Evolutionary conservation across 805 yeast genomes (phyloP).

Genomic region (Danielia reshetovae): DNA sequence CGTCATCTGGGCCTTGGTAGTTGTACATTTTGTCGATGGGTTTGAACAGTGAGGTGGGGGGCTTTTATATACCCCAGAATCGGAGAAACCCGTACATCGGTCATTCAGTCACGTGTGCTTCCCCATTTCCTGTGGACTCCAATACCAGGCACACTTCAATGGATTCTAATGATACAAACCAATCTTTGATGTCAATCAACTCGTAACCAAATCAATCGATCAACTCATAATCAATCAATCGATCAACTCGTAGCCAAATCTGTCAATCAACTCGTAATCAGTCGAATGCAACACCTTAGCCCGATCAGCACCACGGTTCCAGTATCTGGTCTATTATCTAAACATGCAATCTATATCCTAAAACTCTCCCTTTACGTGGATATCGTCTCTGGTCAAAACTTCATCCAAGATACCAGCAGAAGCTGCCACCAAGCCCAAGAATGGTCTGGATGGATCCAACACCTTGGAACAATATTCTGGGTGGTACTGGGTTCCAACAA

Average conservation of each 20-base stretch:
- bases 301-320: too few relatives aligned
- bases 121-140: too few relatives aligned
- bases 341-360: constrained; percentile 8
- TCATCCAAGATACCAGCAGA: constrained; percentile 77
- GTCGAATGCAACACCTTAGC: too few relatives aligned
- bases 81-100: background rate
- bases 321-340: too few relatives aligned
- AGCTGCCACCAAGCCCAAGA: constrained; percentile 94
- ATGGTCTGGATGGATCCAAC: constrained; percentile 93
- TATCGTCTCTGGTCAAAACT: constrained; percentile 46
- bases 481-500: constrained; percentile 94
- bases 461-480: constrained; percentile 98
- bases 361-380: constrained; percentile 42
- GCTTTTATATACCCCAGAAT: background rate
- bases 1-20: constrained; percentile 2
- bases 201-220: too few relatives aligned
- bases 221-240: too few relatives aligned
- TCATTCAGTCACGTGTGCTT: too few relatives aligned
- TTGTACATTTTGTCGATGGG: constrained; percentile 1
- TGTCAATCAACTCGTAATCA: too few relatives aligned
- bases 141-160: too few relatives aligned
- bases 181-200: too few relatives aligned
- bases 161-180: too few relatives aligned
- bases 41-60: background rate
- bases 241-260: too few relatives aligned